These are phyloP conservation scores for Tuber aestivum DNA, from an alignment of 495 filamentous ascomycete genomes.

Conservation along the genomic window DNA sequence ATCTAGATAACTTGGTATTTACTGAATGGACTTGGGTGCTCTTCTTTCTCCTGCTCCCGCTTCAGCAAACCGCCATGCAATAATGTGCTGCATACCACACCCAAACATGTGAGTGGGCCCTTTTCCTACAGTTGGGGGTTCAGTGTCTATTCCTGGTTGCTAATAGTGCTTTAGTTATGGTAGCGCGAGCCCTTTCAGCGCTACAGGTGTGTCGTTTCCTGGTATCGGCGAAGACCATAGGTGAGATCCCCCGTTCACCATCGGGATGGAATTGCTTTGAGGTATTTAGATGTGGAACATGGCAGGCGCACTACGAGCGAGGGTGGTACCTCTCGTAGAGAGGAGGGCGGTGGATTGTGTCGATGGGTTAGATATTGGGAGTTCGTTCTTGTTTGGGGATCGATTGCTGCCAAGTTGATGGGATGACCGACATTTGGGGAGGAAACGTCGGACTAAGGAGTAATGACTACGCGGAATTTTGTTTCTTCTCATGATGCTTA, in stretches of 20 bases:
- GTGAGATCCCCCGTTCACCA: neutral
- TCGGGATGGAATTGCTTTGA: neutral
- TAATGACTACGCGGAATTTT: neutral
- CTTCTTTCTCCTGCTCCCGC: neutral
- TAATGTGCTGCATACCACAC: neutral
- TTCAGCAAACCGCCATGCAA: neutral
- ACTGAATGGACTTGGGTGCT: no score
- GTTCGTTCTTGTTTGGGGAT: neutral
- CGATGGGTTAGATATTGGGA: neutral
- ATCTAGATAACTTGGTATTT: no score
- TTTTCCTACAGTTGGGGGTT: neutral
- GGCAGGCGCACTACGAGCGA: no score
- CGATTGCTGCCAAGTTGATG: neutral
- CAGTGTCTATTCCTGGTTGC: neutral
- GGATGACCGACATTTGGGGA: neutral
- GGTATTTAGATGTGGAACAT: no score
- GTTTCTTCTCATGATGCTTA: neutral
- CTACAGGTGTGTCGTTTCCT: neutral
- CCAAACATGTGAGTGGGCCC: neutral
- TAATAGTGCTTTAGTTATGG: neutral
- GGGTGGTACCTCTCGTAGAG: no score
- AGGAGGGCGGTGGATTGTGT: neutral
- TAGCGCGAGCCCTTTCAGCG: neutral
- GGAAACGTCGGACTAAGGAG: neutral
- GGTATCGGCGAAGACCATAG: no score